Base-by-base conservation (phyloP, 2,329 filamentous ascomycete genomes). In the Neonectria coccinea region DNA sequence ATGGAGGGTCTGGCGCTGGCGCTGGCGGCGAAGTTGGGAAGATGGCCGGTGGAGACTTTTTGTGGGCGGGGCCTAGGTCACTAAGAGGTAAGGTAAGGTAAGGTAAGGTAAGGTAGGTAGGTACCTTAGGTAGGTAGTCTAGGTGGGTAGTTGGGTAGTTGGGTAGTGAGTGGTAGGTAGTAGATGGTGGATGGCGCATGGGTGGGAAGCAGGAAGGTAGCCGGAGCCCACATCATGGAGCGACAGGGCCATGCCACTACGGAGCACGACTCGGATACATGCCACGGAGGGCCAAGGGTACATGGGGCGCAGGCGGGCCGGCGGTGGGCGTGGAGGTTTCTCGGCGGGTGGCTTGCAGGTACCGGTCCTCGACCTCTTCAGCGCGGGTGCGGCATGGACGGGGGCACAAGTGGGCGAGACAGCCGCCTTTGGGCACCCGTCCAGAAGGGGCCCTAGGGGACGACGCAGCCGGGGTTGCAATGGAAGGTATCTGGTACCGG, bases 1-100 rank as follows among this genome's bases (percentile, higher is more conserved):
- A 58, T 62, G 54, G 59, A 62, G 54, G 54, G 59, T 62, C 59
- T 57, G 50, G 55, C 56, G 59, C 59, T 57, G 50, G 55, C 56
- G 59, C 47, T 59, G 55, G 61, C 61, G 55, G 61, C 61, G 55
- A 59, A 64, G 61, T 64, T 62, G 53, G 59, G 56, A 62, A 52
- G 50, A 51, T 48, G 54, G 48, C 48, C 27, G 48, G 59, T 62
- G 59, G 59, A 41, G 55, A 62, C 54, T 57, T 58, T 58, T 58
- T 58, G 59, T 62, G 59, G 59, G 59, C 54, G 59, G 59, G 59
- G 59, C 54, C 54, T 56, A 58, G 59, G 57, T 57, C 59, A 42
- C 59, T 51, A 55, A 45, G n/a, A 42, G n/a, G 39, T 39, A 20
- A 42, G 39, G 56, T 25, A 6, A 25, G 22, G 22, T 25, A 20